These are phyloP conservation scores for Quercus dentata DNA, from an alignment of 306 rosid genomes.

Conservation along the genomic window DNA sequence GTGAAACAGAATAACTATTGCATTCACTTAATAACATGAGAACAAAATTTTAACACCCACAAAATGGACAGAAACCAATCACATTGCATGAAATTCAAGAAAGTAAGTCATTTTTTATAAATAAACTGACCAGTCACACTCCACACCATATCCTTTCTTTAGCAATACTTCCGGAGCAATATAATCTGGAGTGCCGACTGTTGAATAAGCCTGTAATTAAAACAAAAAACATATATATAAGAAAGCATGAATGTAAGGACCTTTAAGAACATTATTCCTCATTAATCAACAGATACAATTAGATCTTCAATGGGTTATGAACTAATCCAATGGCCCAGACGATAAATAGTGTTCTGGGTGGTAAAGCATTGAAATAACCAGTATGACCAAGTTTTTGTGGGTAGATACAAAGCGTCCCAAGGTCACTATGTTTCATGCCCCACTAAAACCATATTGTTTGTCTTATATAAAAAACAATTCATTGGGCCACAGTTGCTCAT, in stretches of 20 bases:
- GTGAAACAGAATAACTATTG: conserved; percentile 7
- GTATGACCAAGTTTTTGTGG: not conserved
- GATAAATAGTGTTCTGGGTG: not conserved
- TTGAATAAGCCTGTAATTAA: conserved; percentile 77
- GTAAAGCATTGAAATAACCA: conserved; percentile 19
- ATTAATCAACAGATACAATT: conserved; percentile 1
- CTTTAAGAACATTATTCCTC: conserved; percentile 1
- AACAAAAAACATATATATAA: conserved; percentile 15
- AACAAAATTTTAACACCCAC: not conserved
- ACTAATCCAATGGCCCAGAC: not conserved
- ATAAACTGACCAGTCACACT: conserved; percentile 79
- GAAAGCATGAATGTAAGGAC: conserved; percentile 16
- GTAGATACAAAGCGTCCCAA: not conserved
- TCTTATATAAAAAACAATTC: not conserved
- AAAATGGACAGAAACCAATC: conserved; percentile 10
- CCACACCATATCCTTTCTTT: conserved; percentile 85
- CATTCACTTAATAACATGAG: conserved; percentile 18
- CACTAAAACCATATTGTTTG: not conserved
- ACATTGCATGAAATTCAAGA: not conserved
- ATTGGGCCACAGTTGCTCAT: not conserved
- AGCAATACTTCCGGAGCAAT: conserved; percentile 87
- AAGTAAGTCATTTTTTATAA: not conserved
- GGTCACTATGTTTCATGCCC: not conserved
- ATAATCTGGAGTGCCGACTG: conserved; percentile 93
- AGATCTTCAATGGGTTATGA: conserved; percentile 2